Base-by-base conservation (phyloP, 2,329 filamentous ascomycete species). In the Shiraia sp. region DNA sequence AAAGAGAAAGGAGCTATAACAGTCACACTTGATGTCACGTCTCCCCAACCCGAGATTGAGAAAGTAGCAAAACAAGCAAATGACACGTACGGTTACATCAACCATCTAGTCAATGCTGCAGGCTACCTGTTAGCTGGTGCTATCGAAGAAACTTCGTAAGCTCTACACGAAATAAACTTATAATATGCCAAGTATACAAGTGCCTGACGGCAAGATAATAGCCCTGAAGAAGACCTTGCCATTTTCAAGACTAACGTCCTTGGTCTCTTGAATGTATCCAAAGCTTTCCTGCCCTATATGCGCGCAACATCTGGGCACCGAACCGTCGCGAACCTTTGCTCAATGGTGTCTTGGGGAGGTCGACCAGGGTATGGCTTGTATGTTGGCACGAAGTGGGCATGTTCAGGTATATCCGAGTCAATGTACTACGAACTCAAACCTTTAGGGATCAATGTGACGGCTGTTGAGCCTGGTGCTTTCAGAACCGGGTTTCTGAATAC, bases 171-270 rank as follows among this genome's bases (percentile, higher is more conserved):
- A n/a, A n/a, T n/a, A n/a, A n/a, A n/a, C n/a, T n/a, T n/a, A n/a
- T n/a, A n/a, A n/a, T n/a, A n/a, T n/a, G n/a, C n/a, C n/a, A n/a
- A n/a, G n/a, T n/a, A n/a, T n/a, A n/a, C n/a, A n/a, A n/a, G n/a
- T n/a, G n/a, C n/a, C n/a, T n/a, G n/a, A n/a, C n/a, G 66, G 38
- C 61, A n/a, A 55, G 55, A 25, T 8, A 15, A 16, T 26, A 69
- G 68, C 8, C 64, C 66, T 9, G 55, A 65, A n/a, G 72, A 77
- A 53, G 66, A 71, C 15, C 61, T 63, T 29, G 59, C 68, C 15
- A 49, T 59, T 9, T 79, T 79, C 58, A 71, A 76, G 53, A 78
- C 77, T 23, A 82, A 82, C 41, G 75, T 82, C 22, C 77, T 81
- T 47, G 79, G 78, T 2, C 60, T 69, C 6, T 58, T 79, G 36